A percentile compares a stretch with the other conserved stretches of the same genome.
Conservation (phyloP, 2,329 filamentous ascomycete genomes). For the Aspergillus floridensis region DNA sequence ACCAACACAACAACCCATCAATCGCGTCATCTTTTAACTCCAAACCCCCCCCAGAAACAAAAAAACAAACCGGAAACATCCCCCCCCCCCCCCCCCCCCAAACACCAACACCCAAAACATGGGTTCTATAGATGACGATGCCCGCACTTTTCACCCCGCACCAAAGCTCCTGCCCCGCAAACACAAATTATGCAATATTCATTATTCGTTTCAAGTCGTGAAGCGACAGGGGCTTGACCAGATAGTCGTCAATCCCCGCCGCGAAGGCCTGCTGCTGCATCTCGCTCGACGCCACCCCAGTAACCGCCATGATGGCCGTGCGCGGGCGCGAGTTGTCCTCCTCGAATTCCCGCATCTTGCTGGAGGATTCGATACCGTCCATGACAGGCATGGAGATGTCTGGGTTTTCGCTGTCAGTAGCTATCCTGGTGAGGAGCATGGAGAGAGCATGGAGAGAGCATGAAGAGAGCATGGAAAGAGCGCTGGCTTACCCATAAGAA, state of each 20-base stretch:
- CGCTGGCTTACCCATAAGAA: conserved; percentile 31
- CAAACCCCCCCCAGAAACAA: no score
- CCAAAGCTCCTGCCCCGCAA: not conserved
- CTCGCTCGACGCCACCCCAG: conserved; percentile 30
- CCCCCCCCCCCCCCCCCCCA: not conserved
- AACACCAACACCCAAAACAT: no score
- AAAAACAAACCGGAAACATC: not conserved
- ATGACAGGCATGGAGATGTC: conserved; percentile 47
- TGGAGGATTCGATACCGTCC: conserved; percentile 45
- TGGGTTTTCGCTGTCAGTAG: conserved; percentile 11
- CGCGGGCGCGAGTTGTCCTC: conserved; percentile 22
- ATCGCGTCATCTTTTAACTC: no score
- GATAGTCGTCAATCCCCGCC: conserved; percentile 32
- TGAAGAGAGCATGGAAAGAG: not conserved
- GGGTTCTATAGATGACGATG: no score
- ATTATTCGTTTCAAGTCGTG: conserved; percentile 32
- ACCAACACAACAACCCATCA: no score
- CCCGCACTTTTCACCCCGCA: not conserved
- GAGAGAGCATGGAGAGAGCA: no score
- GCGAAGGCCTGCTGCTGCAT: conserved; percentile 32
- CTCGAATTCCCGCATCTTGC: conserved; percentile 40
- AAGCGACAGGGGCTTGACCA: conserved; percentile 34
- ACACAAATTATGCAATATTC: conserved; percentile 20
- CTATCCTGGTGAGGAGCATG: not conserved
- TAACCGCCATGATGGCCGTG: conserved; percentile 32